Base-by-base conservation (phyloP, 2,329 filamentous ascomycete genomes). In the Ramularia endophylla region DNA sequence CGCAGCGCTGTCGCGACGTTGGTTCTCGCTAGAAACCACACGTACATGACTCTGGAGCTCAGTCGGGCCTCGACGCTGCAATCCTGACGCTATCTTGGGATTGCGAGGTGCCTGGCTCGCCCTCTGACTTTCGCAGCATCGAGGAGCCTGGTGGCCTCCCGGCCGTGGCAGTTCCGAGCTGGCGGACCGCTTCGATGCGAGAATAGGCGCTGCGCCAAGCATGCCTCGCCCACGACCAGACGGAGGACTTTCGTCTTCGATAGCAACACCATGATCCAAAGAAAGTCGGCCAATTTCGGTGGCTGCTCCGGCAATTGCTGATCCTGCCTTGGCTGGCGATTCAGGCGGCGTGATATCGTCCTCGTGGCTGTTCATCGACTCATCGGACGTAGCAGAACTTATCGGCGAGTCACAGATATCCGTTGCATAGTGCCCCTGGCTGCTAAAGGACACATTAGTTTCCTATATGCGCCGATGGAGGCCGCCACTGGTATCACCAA, bases 341-440 rank as follows among this genome's bases (percentile, higher is more conserved):
- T 48, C 47, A 2, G 43, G 45, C 12, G 50, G 43, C 35, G 50
- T 47, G 7, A 38, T 30, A 27, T 46, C 41, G 11, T 35, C 36
- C 13, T 15, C 31, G 32, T 43, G 34, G 18, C 30, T 13, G 29
- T 43, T 38, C 50, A 52, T 52, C 19, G 47, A 50, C 35, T 44
- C 40, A 36, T 40, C 45, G 9, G 41, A 42, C 11, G 19, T 15
- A 4, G 40, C 33, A 7, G 38, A 40, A 12, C 39, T 18, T 3
- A n/a, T 25, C 3, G 41, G 44, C 8, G 41, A 39, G 13, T 29
- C 8, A 33, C 27, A 43, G 11, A 40, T 1, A 9, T 19, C 12
- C n/a, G 12, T 25, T 34, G 19, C n/a, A 8, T 36, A 31, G 5
- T 27, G 17, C 20, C 27, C 17, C 3, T 9, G 19, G 16, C 36